phyloP scores from a whole-genome alignment of 768 basidiomycete genomes.

The Coprinopsis cinerea region DNA sequence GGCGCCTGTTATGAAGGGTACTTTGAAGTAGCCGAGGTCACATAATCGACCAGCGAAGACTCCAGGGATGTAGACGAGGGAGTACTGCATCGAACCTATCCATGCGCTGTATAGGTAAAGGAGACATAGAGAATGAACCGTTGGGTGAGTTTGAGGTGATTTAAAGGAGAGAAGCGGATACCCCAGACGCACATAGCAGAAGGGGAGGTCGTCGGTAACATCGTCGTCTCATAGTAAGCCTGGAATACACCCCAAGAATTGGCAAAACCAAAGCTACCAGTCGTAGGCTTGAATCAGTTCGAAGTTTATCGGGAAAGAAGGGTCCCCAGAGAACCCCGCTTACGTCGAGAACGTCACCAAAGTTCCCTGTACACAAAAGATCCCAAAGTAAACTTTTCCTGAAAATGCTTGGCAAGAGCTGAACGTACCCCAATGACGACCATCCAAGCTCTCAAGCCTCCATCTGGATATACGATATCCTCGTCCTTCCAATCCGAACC shows the following conservation, averaged over 20 bases:
- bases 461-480: conserved; percentile 33
- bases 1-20: conserved; percentile 38
- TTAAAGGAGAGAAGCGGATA: not conserved
- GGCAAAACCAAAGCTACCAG: conserved; percentile 60
- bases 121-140: no score
- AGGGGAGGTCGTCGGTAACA: conserved; percentile 44
- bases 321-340: no score
- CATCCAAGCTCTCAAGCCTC: conserved; percentile 39
- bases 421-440: conserved; percentile 35
- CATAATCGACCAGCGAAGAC: conserved; percentile 51
- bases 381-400: not conserved
- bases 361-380: no score
- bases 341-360: no score
- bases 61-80: conserved; percentile 46
- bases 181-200: conserved; percentile 62
- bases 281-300: no score
- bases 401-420: not conserved
- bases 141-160: not conserved
- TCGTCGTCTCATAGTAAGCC: conserved; percentile 55
- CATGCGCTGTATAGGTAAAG: no score
- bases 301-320: no score
- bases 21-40: conserved; percentile 52
- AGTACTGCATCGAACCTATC: conserved; percentile 72
- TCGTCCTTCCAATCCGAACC: conserved; percentile 8
- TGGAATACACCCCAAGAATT: conserved; percentile 81